Evolutionary conservation across 805 yeast species (phyloP).

Genomic region (Cyberlindnera veronae): DNA sequence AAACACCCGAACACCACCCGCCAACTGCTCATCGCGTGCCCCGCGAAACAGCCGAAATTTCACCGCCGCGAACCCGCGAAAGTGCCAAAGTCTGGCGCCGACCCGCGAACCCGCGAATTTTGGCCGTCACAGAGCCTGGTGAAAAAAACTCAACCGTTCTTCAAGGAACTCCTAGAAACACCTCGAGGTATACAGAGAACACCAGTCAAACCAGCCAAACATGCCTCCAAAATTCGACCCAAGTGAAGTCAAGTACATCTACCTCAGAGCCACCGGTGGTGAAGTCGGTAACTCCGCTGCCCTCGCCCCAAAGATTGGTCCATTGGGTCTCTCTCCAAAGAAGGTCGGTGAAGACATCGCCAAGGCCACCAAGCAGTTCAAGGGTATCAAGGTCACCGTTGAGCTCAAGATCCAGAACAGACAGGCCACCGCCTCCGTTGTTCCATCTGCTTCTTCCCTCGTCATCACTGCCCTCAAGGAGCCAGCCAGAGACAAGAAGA

Average conservation of each 20-base stretch:
- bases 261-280: conserved; percentile 99
- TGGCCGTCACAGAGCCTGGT: too few species aligned
- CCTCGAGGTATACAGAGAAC: neutral
- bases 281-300: conserved; percentile 99
- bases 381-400: conserved; percentile 99
- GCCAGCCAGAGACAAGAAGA: conserved; percentile 99
- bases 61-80: too few species aligned
- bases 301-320: conserved; percentile 99
- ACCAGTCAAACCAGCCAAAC: conserved; percentile 14
- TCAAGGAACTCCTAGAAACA: neutral
- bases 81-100: too few species aligned
- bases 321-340: conserved; percentile 99
- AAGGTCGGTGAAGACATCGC: conserved; percentile 99
- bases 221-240: conserved; percentile 99
- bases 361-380: conserved; percentile 98
- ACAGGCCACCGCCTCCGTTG: conserved; percentile 98
- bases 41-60: too few species aligned
- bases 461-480: conserved; percentile 99
- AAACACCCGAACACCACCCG: conserved; percentile 2
- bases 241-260: conserved; percentile 94
- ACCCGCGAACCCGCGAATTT: too few species aligned
- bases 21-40: too few species aligned
- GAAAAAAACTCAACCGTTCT: conserved; percentile 8
- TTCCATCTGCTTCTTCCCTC: conserved; percentile 98
- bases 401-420: conserved; percentile 99